Percentiles rank a stretch among this genome's conserved stretches.
These are phyloP conservation scores for Astrothelium subdiscretum DNA, from an alignment of 495 filamentous ascomycete genomes.

Conservation along the genomic window DNA sequence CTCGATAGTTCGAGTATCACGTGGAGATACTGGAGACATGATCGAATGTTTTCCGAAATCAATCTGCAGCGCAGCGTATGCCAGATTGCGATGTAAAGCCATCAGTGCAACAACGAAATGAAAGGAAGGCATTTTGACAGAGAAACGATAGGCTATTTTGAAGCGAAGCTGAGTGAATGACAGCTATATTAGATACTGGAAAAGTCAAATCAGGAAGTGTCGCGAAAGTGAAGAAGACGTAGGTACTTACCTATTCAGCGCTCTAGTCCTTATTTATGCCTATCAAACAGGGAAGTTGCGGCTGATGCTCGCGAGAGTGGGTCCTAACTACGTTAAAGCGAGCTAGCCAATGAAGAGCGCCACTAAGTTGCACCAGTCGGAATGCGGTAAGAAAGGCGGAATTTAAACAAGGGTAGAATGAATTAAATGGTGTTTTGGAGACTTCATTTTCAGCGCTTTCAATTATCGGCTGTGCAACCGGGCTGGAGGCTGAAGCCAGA, in stretches of 20 bases:
- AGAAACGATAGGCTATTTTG: neutral
- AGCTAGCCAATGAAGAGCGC: neutral
- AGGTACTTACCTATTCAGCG: neutral
- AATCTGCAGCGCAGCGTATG: neutral
- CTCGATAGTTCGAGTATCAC: neutral
- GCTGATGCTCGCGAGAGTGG: neutral
- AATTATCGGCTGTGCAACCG: too few species aligned
- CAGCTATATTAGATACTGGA: neutral
- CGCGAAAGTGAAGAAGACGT: too few species aligned
- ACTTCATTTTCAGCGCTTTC: too few species aligned
- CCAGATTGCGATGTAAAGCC: neutral
- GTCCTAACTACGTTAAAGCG: neutral
- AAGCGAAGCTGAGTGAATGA: neutral
- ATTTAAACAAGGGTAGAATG: neutral
- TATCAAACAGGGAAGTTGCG: neutral
- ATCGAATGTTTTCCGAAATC: neutral
- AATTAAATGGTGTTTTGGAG: neutral
- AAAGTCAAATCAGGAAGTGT: neutral
- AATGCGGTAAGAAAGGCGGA: neutral
- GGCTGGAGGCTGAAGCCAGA: too few species aligned
- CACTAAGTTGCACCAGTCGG: neutral
- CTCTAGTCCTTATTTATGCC: neutral
- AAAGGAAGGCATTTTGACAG: neutral
- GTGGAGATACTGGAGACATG: neutral
- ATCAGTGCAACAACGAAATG: neutral